These are phyloP conservation scores for Blakeslea trispora DNA, from an alignment of 371 early-diverging fungal genomes.

Conservation along the genomic window DNA sequence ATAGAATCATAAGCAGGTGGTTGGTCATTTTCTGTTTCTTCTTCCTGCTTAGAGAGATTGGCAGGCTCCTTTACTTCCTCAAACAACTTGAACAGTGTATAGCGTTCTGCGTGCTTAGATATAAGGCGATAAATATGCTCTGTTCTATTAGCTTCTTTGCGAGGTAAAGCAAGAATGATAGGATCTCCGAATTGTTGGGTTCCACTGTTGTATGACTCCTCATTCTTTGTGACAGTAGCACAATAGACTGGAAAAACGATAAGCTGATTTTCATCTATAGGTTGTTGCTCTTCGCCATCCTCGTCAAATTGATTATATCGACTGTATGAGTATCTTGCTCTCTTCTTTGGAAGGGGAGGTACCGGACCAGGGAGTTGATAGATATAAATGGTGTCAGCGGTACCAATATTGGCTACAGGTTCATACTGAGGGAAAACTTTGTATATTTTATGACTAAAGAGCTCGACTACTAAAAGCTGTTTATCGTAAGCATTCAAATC, in stretches of 20 bases:
- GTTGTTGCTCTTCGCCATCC: slow-evolving; percentile 10
- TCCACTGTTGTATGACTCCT: slow-evolving; percentile 5
- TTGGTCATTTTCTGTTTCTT: slow-evolving; percentile 2
- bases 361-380: slow-evolving; percentile 61
- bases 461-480: slow-evolving; percentile 64
- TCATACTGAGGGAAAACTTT: slow-evolving; percentile 66
- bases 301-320: slow-evolving; percentile 2
- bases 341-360: slow-evolving; percentile 26
- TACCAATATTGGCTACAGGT: slow-evolving; percentile 57
- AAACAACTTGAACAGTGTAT: slow-evolving; percentile 41
- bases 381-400: slow-evolving; percentile 65
- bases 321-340: slow-evolving; percentile 10
- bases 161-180: slow-evolving; percentile 35
- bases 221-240: slow-evolving; percentile 20
- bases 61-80: slow-evolving; percentile 33
- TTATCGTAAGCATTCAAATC: neutral
- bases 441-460: slow-evolving; percentile 63
- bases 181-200: slow-evolving; percentile 43
- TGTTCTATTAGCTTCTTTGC: slow-evolving; percentile 27
- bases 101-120: slow-evolving; percentile 41
- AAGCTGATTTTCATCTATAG: slow-evolving; percentile 24
- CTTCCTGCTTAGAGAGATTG: neutral
- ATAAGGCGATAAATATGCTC: slow-evolving; percentile 35
- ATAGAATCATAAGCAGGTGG: slow-evolving; percentile 8
- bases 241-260: slow-evolving; percentile 52